Percentiles rank a stretch among this genome's conserved stretches.
phyloP scores from a whole-genome alignment of 345 rosid genomes.

The Citrus sinensis region DNA sequence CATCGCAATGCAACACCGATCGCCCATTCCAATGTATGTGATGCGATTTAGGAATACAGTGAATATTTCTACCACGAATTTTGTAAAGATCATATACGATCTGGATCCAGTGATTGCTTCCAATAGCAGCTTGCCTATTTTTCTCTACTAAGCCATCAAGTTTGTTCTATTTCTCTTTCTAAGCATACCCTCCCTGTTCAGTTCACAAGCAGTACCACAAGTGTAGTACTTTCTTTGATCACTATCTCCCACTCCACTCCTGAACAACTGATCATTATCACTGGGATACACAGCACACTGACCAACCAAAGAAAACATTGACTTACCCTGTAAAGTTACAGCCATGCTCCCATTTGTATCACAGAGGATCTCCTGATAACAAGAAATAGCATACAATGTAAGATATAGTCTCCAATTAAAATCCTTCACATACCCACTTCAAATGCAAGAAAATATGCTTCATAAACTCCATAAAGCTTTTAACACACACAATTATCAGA shows the following conservation, averaged over 20 bases:
- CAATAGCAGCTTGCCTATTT: conserved; percentile 20
- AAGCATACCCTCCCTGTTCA: background rate
- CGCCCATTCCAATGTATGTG: conserved; percentile 72
- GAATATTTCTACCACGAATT: conserved; percentile 19
- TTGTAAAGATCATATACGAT: conserved; percentile 32
- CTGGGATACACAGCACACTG: conserved; percentile 26
- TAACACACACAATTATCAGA: background rate
- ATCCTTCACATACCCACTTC: background rate
- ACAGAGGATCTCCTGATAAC: conserved; percentile 50
- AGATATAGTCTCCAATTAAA: background rate
- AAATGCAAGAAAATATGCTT: background rate
- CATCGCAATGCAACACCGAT: conserved; percentile 50
- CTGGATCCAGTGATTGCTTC: conserved; percentile 51
- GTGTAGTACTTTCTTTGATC: conserved; percentile 11
- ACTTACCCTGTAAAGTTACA: conserved; percentile 44
- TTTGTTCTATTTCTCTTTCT: conserved; percentile 9
- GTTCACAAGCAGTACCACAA: conserved; percentile 5
- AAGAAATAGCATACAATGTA: background rate
- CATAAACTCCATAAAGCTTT: background rate
- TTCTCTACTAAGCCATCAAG: conserved; percentile 32
- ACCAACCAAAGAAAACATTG: conserved; percentile 60
- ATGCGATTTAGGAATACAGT: conserved; percentile 59
- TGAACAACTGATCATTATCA: conserved; percentile 21
- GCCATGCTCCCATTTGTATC: conserved; percentile 57
- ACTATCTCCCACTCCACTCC: conserved; percentile 22